phyloP scores from a whole-genome alignment of 352 stramenopile species.

The Globisporangium nunn region DNA sequence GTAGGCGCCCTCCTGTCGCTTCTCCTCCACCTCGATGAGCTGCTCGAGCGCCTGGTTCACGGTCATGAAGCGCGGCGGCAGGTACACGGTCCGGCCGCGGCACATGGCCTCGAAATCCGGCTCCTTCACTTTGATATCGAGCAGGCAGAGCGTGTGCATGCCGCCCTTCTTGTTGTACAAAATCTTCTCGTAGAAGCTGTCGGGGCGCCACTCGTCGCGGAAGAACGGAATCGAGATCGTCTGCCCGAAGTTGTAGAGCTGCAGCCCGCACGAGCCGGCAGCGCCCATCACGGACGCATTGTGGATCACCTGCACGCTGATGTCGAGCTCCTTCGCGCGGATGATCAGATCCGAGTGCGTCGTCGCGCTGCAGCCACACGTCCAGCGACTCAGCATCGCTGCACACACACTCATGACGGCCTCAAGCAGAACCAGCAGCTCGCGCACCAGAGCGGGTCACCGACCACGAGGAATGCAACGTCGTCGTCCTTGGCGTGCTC shows the following conservation, averaged over 20 bases:
- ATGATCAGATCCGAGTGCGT: constrained; percentile 98
- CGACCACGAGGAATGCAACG: constrained; percentile 97
- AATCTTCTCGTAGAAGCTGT: constrained; percentile 98
- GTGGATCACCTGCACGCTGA: constrained; percentile 96
- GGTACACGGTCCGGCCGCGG: constrained; percentile 87
- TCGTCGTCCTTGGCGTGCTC: constrained; percentile 86
- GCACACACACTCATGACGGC: neutral
- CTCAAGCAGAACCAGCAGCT: neutral
- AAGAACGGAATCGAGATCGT: constrained; percentile 99
- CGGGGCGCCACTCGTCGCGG: constrained; percentile 92
- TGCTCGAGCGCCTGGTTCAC: constrained; percentile 94
- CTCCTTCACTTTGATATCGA: constrained; percentile 99
- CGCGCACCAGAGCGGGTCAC: constrained; percentile 93
- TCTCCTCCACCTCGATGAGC: constrained; percentile 92
- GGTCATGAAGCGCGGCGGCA: constrained; percentile 98
- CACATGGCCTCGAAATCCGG: constrained; percentile 97
- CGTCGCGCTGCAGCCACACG: constrained; percentile 72
- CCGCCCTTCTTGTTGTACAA: constrained; percentile 92
- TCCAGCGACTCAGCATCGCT: neutral
- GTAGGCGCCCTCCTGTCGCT: constrained; percentile 86
- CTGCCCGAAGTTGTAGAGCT: constrained; percentile 98
- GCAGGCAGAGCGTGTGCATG: constrained; percentile 97
- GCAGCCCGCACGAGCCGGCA: constrained; percentile 92
- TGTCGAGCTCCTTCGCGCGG: constrained; percentile 88
- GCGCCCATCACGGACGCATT: constrained; percentile 99